These are phyloP conservation scores for Cryptococcus amylolentus DNA, from an alignment of 1,284 basidiomycete species.

Conservation along the genomic window DNA sequence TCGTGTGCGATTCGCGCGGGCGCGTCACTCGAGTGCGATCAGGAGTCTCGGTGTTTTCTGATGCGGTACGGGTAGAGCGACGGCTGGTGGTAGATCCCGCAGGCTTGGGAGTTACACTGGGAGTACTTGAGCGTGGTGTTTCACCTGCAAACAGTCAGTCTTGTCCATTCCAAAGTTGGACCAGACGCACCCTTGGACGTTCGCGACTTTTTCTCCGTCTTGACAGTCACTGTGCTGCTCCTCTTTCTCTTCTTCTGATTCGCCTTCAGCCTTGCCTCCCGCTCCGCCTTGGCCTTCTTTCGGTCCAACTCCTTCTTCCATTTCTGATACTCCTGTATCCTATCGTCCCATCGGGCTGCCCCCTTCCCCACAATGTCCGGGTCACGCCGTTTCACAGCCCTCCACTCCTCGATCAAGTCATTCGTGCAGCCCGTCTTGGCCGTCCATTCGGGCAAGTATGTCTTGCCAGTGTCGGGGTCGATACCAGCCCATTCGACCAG, in stretches of 20 bases:
- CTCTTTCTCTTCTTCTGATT: neutral
- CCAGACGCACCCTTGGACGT: neutral
- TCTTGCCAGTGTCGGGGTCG: conserved; percentile 26
- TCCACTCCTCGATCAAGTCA: conserved; percentile 30
- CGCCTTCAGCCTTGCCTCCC: conserved; percentile 6
- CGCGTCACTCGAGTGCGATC: no score
- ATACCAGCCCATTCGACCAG: conserved; percentile 36
- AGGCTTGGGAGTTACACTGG: no score
- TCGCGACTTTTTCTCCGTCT: neutral
- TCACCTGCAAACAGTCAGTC: no score
- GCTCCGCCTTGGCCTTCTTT: conserved; percentile 5
- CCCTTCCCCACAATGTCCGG: conserved; percentile 16
- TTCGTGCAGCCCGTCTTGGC: conserved; percentile 19
- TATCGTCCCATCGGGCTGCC: neutral
- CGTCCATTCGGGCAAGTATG: conserved; percentile 36
- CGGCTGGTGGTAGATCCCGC: no score
- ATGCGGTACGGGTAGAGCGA: no score
- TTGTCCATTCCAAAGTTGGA: neutral
- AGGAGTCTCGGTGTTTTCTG: no score
- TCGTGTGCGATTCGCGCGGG: no score
- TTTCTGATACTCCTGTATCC: neutral
- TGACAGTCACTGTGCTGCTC: neutral
- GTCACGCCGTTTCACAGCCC: conserved; percentile 17
- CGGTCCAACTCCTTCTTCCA: conserved; percentile 4
- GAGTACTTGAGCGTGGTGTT: no score